phyloP scores from a whole-genome alignment of 352 stramenopile genomes.

The Pythium scleroteichum region DNA sequence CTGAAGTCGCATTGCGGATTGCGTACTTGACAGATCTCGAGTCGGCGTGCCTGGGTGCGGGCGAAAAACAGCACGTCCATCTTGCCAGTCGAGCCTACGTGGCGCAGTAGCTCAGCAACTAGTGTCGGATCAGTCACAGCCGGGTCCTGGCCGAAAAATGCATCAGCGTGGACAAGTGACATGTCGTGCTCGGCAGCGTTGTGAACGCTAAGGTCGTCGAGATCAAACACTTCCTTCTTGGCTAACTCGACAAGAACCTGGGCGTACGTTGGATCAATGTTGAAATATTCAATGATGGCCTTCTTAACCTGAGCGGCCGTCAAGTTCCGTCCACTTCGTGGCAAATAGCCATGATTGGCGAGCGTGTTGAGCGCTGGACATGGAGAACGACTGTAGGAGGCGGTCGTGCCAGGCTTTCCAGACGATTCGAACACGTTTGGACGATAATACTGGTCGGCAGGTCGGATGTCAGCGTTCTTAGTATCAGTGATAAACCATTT shows the following conservation, averaged over 20 bases:
- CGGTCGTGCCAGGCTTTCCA: conserved; percentile 24
- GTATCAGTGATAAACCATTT: conserved; percentile 11
- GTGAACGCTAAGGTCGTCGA: conserved; percentile 39
- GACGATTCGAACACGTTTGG: conserved; percentile 24
- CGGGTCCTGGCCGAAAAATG: conserved; percentile 40
- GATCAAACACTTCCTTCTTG: conserved; percentile 21
- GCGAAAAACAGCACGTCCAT: conserved; percentile 20
- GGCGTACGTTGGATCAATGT: conserved; percentile 26
- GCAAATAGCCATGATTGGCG: conserved; percentile 49
- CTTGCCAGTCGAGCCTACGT: conserved; percentile 3
- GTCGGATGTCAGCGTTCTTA: conserved; percentile 13
- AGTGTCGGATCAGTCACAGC: conserved; percentile 31
- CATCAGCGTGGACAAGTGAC: conserved; percentile 46
- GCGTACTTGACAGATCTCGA: conserved; percentile 6
- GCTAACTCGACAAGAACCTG: conserved; percentile 1
- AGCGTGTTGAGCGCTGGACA: conserved; percentile 52
- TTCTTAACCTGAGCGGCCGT: conserved; percentile 22
- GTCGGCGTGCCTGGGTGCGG: conserved; percentile 6
- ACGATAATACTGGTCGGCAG: conserved; percentile 12
- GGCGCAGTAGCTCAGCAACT: conserved; percentile 31
- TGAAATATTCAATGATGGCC: conserved; percentile 39
- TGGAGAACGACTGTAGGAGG: conserved; percentile 35
- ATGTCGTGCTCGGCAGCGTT: conserved; percentile 47
- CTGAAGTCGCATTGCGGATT: conserved; percentile 26
- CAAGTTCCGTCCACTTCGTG: conserved; percentile 39